These are phyloP conservation scores for Nemania sp. DNA, from an alignment of 2,329 filamentous ascomycete species.

Conservation along the genomic window DNA sequence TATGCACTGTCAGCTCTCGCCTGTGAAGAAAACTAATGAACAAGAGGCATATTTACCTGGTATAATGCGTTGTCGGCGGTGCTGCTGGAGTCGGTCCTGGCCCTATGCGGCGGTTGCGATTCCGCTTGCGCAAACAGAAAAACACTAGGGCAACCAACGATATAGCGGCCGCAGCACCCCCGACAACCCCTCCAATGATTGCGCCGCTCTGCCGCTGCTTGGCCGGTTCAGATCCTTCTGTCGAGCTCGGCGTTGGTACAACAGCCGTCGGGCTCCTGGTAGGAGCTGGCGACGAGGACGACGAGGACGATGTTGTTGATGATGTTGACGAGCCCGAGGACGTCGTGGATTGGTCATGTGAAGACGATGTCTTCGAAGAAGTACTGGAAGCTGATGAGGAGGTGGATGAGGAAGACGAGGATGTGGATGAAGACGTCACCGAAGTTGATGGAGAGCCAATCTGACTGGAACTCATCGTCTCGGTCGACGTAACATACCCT, in stretches of 20 bases:
- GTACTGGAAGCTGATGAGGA: background rate
- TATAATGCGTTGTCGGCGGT: constrained; percentile 44
- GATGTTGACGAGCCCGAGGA: constrained; percentile 21
- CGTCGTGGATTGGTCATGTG: constrained; percentile 19
- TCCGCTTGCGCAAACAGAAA: constrained; percentile 50
- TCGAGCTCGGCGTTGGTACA: background rate
- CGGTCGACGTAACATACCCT: constrained; percentile 37
- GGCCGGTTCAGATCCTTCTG: constrained; percentile 1
- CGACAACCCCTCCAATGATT: constrained; percentile 58
- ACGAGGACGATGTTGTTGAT: background rate
- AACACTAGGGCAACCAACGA: constrained; percentile 42
- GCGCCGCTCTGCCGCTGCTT: constrained; percentile 44
- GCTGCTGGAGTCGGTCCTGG: constrained; percentile 43
- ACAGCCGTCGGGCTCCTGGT: constrained; percentile 18
- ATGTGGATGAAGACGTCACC: constrained; percentile 3
- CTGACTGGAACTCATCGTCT: constrained; percentile 29
- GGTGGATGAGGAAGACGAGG: background rate
- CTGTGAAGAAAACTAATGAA: background rate
- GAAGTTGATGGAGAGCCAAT: constrained; percentile 21
- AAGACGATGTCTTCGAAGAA: constrained; percentile 1
- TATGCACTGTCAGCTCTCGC: constrained; percentile 19
- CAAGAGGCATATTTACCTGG: constrained; percentile 42
- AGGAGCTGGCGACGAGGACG: constrained; percentile 9
- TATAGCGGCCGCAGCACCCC: constrained; percentile 52
- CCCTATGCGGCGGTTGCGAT: constrained; percentile 47